Percentiles rank a stretch among this genome's conserved stretches.
These are phyloP conservation scores for Parathielavia hyrcaniae DNA, from an alignment of 495 filamentous ascomycete genomes.

Conservation along the genomic window DNA sequence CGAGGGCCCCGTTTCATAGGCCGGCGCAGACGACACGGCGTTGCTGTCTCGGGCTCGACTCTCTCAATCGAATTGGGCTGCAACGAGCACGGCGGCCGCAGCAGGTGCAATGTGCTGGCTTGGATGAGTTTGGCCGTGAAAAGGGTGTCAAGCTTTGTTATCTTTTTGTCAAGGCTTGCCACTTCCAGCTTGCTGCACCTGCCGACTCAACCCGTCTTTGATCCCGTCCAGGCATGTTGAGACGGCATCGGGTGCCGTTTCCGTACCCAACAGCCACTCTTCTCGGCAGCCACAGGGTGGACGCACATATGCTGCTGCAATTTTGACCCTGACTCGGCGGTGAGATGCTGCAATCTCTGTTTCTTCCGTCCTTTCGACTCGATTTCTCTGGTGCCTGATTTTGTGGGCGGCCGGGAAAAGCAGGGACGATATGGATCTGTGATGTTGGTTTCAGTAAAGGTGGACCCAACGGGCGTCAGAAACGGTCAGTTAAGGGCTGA, in stretches of 20 bases:
- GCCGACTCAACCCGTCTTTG: background rate
- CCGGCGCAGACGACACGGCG: background rate
- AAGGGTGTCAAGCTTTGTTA: background rate
- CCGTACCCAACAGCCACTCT: background rate
- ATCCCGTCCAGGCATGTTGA: too few species aligned
- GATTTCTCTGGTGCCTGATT: background rate
- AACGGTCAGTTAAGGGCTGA: conserved; percentile 6
- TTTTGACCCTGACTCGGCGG: too few species aligned
- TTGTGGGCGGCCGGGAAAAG: conserved; percentile 11
- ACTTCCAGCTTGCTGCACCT: conserved; percentile 3
- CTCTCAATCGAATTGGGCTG: background rate
- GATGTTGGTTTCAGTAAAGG: conserved; percentile 14
- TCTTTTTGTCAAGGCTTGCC: conserved; percentile 1
- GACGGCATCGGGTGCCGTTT: conserved; percentile 7
- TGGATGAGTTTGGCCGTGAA: conserved; percentile 1
- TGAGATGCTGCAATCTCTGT: background rate
- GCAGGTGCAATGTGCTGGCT: background rate
- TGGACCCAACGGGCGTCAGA: background rate
- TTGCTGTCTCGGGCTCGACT: background rate
- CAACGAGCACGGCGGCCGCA: background rate
- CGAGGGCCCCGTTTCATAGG: conserved; percentile 11
- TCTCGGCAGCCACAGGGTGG: background rate
- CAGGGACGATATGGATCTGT: conserved; percentile 12
- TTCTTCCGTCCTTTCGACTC: background rate
- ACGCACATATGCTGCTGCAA: too few species aligned